phyloP scores from a whole-genome alignment of 495 filamentous ascomycete species.

The Tuber umbilicatum region DNA sequence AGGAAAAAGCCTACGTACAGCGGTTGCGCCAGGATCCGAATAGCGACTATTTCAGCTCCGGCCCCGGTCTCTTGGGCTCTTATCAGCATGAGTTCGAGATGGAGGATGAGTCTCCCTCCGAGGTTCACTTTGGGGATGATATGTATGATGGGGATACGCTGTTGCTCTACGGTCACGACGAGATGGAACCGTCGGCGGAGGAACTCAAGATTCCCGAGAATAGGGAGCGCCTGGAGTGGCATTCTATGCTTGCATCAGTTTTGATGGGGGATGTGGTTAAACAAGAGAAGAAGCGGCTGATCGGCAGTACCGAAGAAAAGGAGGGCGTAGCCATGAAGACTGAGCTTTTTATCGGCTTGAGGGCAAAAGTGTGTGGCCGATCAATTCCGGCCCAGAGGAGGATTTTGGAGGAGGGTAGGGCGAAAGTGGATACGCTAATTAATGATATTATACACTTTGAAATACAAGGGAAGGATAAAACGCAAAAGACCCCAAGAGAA shows the following conservation, averaged over 20 bases:
- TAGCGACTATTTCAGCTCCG: slow-evolving; percentile 70
- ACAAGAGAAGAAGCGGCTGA: slow-evolving; percentile 92
- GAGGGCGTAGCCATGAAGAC: slow-evolving; percentile 63
- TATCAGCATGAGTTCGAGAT: slow-evolving; percentile 72
- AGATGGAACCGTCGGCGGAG: slow-evolving; percentile 78
- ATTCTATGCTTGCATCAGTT: slow-evolving; percentile 92
- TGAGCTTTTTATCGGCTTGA: slow-evolving; percentile 85
- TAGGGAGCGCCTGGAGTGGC: slow-evolving; percentile 91
- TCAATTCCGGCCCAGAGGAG: slow-evolving; percentile 73
- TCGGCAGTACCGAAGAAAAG: slow-evolving; percentile 69
- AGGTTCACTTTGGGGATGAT: slow-evolving; percentile 72
- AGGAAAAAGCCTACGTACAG: slow-evolving; percentile 75
- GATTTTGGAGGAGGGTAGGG: slow-evolving; percentile 72
- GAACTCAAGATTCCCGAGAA: slow-evolving; percentile 83
- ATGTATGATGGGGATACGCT: slow-evolving; percentile 87
- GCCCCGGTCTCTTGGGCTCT: slow-evolving; percentile 47
- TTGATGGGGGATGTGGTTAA: slow-evolving; percentile 94
- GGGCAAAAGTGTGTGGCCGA: slow-evolving; percentile 73
- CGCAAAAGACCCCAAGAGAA: slow-evolving; percentile 72
- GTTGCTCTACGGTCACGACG: slow-evolving; percentile 77
- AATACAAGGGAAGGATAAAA: slow-evolving; percentile 88
- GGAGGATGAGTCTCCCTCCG: slow-evolving; percentile 85
- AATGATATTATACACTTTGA: slow-evolving; percentile 86
- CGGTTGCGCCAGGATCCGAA: slow-evolving; percentile 64
- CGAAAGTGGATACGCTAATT: slow-evolving; percentile 60